Evolutionary conservation across 2,329 filamentous ascomycete species (phyloP).

Genomic region (Tetracladium maxilliforme): DNA sequence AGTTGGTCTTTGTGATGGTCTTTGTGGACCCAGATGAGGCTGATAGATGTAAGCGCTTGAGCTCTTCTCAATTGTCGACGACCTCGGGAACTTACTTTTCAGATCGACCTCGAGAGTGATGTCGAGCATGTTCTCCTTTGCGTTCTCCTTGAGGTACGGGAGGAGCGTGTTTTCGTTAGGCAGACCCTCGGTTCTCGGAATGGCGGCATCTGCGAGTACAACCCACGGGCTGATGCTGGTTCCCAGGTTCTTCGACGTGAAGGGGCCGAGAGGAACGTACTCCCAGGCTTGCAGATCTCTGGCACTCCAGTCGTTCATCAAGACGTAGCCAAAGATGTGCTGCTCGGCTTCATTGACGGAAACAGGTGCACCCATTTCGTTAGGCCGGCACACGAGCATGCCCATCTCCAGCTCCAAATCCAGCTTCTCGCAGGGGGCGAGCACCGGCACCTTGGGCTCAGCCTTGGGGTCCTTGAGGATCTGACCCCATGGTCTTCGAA

Average conservation of each 20-base stretch:
- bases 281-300: conserved; percentile 76
- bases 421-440: conserved; percentile 48
- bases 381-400: conserved; percentile 54
- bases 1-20: conserved; percentile 43
- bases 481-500: conserved; percentile 63
- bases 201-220: conserved; percentile 60
- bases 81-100: conserved; percentile 24
- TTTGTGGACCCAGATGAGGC: conserved; percentile 32
- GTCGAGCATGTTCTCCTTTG: conserved; percentile 45
- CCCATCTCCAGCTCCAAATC: conserved; percentile 75
- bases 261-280: conserved; percentile 68
- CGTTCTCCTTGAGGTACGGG: conserved; percentile 49
- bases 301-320: conserved; percentile 82
- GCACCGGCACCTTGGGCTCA: conserved; percentile 45
- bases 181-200: conserved; percentile 39
- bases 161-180: conserved; percentile 37
- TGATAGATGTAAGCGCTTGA: conserved; percentile 5
- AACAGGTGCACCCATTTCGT: conserved; percentile 49
- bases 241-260: conserved; percentile 74
- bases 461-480: conserved; percentile 49
- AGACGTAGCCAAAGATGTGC: conserved; percentile 62
- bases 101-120: conserved; percentile 56
- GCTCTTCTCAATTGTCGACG: conserved; percentile 1
- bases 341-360: conserved; percentile 47
- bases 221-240: conserved; percentile 71